A percentile compares a stretch with the other conserved stretches of the same genome.
Evolutionary conservation across 140 eudicot species (phyloP).

Genomic region (Cichorium intybus): DNA sequence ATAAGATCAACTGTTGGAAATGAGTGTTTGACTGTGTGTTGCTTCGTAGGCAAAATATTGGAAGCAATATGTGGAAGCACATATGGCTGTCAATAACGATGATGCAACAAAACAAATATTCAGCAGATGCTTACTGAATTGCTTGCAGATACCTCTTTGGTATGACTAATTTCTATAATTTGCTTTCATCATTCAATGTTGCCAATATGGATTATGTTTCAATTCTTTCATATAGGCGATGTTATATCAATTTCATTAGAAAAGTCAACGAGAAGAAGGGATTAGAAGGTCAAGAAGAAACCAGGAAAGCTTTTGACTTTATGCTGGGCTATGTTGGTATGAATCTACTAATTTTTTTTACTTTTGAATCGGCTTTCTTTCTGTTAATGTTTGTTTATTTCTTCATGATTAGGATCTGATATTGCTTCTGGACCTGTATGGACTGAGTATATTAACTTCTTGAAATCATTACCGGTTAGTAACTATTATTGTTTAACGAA

Average conservation of each 20-base stretch:
- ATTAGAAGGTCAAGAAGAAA: slow-evolving; percentile 89
- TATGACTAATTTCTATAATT: slow-evolving; percentile 16
- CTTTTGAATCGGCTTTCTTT: not conserved
- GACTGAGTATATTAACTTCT: slow-evolving; percentile 85
- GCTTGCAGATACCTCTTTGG: slow-evolving; percentile 94
- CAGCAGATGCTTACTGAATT: slow-evolving; percentile 86
- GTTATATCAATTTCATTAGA: slow-evolving; percentile 90
- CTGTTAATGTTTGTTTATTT: slow-evolving; percentile 2
- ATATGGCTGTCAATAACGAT: slow-evolving; percentile 85
- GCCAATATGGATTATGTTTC: slow-evolving; percentile 7
- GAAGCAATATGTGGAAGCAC: slow-evolving; percentile 99
- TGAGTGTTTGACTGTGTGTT: not conserved
- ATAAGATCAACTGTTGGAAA: not conserved
- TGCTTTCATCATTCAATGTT: slow-evolving; percentile 6
- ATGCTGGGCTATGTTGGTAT: slow-evolving; percentile 88
- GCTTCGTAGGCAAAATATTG: slow-evolving; percentile 75
- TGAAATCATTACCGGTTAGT: slow-evolving; percentile 85
- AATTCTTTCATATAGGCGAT: slow-evolving; percentile 60
- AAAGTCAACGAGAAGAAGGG: slow-evolving; percentile 97
- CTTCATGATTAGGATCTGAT: slow-evolving; percentile 69
- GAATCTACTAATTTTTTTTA: slow-evolving; percentile 21
- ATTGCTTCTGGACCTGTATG: slow-evolving; percentile 96
- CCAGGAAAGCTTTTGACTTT: slow-evolving; percentile 92
- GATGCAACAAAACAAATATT: slow-evolving; percentile 86
- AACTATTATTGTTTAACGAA: slow-evolving; percentile 4